Evolutionary conservation across 768 basidiomycete genomes (phyloP).

Genomic region (Lactarius psammicola): DNA sequence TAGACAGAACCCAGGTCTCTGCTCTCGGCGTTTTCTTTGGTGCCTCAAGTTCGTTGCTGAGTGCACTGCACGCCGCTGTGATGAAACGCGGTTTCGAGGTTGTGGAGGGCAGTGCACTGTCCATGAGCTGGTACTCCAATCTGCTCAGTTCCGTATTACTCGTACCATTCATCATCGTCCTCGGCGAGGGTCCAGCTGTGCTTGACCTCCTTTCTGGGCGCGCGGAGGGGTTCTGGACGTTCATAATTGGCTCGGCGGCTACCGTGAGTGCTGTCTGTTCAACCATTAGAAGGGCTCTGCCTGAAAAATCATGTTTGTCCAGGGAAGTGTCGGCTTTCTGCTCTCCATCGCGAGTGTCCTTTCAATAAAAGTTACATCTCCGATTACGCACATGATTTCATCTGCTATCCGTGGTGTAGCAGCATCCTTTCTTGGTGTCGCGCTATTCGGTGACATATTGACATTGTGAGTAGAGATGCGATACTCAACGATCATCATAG

Average conservation of each 20-base stretch:
- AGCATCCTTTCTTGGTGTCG: conserved; percentile 79
- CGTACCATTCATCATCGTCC: conserved; percentile 67
- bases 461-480: conserved; percentile 52
- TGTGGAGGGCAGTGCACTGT: conserved; percentile 80
- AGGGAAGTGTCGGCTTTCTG: conserved; percentile 88
- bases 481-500: background rate
- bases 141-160: conserved; percentile 71
- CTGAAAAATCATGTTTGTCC: background rate
- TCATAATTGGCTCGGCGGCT: conserved; percentile 74
- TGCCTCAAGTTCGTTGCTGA: conserved; percentile 80
- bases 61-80: conserved; percentile 87
- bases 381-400: conserved; percentile 96
- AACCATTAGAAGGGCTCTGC: background rate
- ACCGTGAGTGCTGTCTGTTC: conserved; percentile 50
- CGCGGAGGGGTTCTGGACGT: conserved; percentile 53
- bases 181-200: conserved; percentile 71
- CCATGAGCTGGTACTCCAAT: conserved; percentile 92
- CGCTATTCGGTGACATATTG: conserved; percentile 78
- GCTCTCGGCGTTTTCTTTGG: conserved; percentile 74
- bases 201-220: conserved; percentile 53
- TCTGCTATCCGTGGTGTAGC: conserved; percentile 94
- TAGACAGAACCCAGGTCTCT: conserved; percentile 63
- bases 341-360: conserved; percentile 93
- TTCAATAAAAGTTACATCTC: conserved; percentile 96
- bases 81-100: conserved; percentile 84